Conservation (phyloP, 805 yeast species). For the Candida pseudoglaebosa region DNA sequence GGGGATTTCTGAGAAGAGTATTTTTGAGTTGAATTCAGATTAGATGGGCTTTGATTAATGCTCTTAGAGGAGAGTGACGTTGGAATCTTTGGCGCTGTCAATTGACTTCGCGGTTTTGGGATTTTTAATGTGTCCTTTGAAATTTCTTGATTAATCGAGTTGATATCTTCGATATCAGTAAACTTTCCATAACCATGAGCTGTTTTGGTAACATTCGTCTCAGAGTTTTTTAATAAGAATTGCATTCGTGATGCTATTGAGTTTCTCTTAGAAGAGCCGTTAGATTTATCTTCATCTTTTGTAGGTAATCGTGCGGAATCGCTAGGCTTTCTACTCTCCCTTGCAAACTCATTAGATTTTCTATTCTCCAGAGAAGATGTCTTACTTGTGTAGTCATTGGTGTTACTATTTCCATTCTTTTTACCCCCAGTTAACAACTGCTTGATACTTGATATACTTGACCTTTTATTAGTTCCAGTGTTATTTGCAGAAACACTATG, state of each 20-base stretch:
- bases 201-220: constrained; percentile 50
- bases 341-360: constrained; percentile 12
- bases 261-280: constrained; percentile 16
- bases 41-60: background rate
- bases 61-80: constrained; percentile 20
- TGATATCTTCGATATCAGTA: constrained; percentile 44
- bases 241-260: constrained; percentile 56
- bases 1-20: background rate
- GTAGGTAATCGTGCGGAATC: background rate
- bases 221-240: constrained; percentile 40
- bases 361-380: constrained; percentile 22
- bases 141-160: constrained; percentile 24
- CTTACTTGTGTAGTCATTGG: background rate
- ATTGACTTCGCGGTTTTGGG: constrained; percentile 3
- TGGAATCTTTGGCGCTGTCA: constrained; percentile 37
- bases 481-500: constrained; percentile 13
- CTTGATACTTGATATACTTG: constrained; percentile 28
- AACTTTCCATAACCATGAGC: constrained; percentile 83
- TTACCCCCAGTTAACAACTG: constrained; percentile 11
- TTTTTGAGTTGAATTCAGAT: background rate
- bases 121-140: constrained; percentile 1
- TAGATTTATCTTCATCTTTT: background rate
- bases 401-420: background rate
- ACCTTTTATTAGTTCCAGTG: constrained; percentile 21
- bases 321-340: background rate